Evolutionary conservation across 2,329 filamentous ascomycete species (phyloP), one percentile per base, ranked within the genome.

Genomic region (Apiospora rasikravindrae): DNA sequence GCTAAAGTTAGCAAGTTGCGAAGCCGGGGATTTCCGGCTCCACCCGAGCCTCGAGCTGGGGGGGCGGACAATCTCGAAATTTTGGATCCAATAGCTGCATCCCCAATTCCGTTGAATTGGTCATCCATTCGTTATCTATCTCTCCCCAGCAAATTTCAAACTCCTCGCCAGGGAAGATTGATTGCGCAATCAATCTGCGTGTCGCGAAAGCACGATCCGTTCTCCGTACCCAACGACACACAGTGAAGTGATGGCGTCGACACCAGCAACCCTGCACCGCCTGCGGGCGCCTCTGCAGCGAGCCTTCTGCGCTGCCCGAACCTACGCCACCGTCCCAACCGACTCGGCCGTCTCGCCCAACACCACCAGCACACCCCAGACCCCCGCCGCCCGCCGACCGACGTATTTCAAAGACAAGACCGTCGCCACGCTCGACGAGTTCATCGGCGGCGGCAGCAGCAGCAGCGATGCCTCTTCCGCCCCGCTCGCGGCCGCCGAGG

Each of bases 321-420:
- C 76, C 14, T 80, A 80, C 75, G 79, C 79, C 49, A 80, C 79
- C 49, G 74, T 80, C 73, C 78, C 79, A 72, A 77, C 73, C 72
- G 73, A 74, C 53, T 73, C 72, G 13, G 53, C 76, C 22, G n/a
- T 22, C n/a, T 40, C 73, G 44, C 37, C 53, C 40, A 67, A 70
- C 67, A 40, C 40, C 57, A 49, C 40, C 69, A 49, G n/a, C 19
- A 40, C 40, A 24, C 19, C 66, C 45, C 42, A 77, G 24, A 24
- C 78, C 19, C 45, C 77, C 42, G 73, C 71, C 40, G 72, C 71
- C 71, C 79, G 76, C 75, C 80, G 80, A 44, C 86, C 86, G 51
- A 87, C 88, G 1, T 91, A 91, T 78, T 91, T 91, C 83, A 90
- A 90, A 77, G 86, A 91, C 80, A 88, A 84, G 47, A 81, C 85